Evolutionary conservation across 83 land plant species (phyloP).

Genomic region (Thuja plicata): DNA sequence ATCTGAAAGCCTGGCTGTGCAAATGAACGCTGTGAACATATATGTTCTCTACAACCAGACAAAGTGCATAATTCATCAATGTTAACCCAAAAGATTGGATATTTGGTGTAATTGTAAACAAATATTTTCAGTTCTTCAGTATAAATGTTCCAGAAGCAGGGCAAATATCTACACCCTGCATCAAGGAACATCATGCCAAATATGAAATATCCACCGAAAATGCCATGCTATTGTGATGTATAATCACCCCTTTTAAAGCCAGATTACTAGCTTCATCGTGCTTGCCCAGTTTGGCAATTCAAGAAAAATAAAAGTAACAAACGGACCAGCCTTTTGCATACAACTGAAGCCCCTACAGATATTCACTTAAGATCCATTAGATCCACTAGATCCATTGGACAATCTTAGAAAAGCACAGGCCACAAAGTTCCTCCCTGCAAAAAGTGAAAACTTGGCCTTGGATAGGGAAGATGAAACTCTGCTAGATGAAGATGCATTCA

Average conservation of each 20-base stretch:
- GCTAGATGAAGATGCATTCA: conserved; percentile 19
- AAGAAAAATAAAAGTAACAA: not conserved
- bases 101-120: not conserved
- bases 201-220: not conserved
- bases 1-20: conserved; percentile 3
- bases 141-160: not conserved
- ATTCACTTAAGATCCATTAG: not conserved
- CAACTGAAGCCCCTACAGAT: not conserved
- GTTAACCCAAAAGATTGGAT: conserved; percentile 8
- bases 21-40: not conserved
- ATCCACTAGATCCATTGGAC: conserved; percentile 13
- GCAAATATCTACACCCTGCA: not conserved
- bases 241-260: not conserved
- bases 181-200: not conserved
- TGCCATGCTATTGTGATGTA: not conserved
- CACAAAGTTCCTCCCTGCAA: conserved; percentile 37
- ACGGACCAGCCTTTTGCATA: not conserved
- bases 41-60: not conserved
- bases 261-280: not conserved
- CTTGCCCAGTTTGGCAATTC: not conserved
- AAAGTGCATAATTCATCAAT: not conserved
- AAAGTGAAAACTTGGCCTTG: conserved; percentile 28
- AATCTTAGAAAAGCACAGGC: conserved; percentile 38
- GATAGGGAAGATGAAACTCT: conserved; percentile 13
- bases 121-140: not conserved